Base-by-base conservation (phyloP, 1,284 basidiomycete genomes). In the Ustilago nuda region DNA sequence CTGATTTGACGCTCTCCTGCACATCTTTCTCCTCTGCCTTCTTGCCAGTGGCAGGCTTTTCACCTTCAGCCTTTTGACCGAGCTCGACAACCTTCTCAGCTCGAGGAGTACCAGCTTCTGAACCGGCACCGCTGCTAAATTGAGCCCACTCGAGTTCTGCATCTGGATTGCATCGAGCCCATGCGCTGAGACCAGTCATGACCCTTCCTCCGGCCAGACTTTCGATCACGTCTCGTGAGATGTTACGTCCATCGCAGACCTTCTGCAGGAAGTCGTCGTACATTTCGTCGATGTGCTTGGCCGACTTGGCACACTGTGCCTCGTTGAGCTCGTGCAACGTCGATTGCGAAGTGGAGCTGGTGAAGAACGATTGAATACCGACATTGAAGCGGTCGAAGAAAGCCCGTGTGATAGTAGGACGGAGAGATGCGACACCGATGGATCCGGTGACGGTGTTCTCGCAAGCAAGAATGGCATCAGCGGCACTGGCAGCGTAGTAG, bases 401-500 rank as follows among this genome's bases (percentile, higher is more conserved):
- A 43, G 76, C 68, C n/a, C 82, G 78, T 0, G 85, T 85, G 71
- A 88, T 80, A 3, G 86, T 87, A 0, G 87, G 87, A 0, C 87
- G 86, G 13, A 87, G 72, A 13, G 86, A 82, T n/a, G 87, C 87
- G 3, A 85, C 82, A 55, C 86, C 86, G 54, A 87, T 87, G 33
- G 85, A 86, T 50, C 87, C 87, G 12, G 87, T 88, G 15, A 88
- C 72, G 12, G 87, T 87, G 17, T 80, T 85, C 51, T 87, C 86
- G 78, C 71, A 73, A 17, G 85, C 84, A n/a, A 84, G 71, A 50
- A 86, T 84, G 15, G 81, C 82, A 54, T 86, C 85, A 3, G 85
- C 82, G 45, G 79, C 80, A 36, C 75, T 77, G 8, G 83, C 78
- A 30, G 78, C 76, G 39, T 84, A 84, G 74, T 87, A 87, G 11